Evolutionary conservation across 169 alveolate species (phyloP).

Genomic region (Ichthyophthirius multifiliis): DNA sequence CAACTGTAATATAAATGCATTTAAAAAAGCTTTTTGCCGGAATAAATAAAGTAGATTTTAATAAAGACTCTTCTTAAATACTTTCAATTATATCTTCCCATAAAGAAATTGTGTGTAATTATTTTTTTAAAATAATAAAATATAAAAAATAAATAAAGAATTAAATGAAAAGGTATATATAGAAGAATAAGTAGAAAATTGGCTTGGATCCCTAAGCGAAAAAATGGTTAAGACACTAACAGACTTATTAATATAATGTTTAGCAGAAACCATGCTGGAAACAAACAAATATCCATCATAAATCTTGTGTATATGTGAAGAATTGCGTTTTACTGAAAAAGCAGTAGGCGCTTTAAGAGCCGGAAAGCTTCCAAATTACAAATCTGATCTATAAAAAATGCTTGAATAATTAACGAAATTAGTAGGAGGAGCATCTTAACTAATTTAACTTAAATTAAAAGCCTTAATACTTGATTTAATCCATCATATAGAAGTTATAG

Average conservation of each 20-base stretch:
- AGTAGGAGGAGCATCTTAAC: constrained; percentile 71
- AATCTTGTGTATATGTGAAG: constrained; percentile 81
- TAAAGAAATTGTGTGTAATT: constrained; percentile 87
- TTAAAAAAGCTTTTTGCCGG: constrained; percentile 93
- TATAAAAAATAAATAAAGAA: too few relatives aligned
- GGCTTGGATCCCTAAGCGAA: constrained; percentile 85
- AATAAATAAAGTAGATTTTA: constrained; percentile 85
- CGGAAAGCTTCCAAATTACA: constrained; percentile 64
- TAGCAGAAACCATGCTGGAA: constrained; percentile 61
- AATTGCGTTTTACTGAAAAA: constrained; percentile 78
- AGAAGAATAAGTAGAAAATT: constrained; percentile 89
- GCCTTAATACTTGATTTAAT: constrained; percentile 88
- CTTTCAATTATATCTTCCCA: constrained; percentile 83
- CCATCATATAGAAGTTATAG: constrained; percentile 88
- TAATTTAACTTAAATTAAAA: constrained; percentile 84
- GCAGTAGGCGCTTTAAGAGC: constrained; percentile 72
- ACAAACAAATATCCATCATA: constrained; percentile 84
- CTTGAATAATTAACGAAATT: constrained; percentile 78
- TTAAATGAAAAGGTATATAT: constrained; percentile 75
- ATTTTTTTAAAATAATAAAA: too few relatives aligned
- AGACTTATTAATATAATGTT: constrained; percentile 44
- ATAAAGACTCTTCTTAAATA: constrained; percentile 61
- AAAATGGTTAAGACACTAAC: constrained; percentile 86
- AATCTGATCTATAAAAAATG: constrained; percentile 59
- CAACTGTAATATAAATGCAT: constrained; percentile 89